These are phyloP conservation scores for Sclerotinia nivalis DNA, from an alignment of 2,329 filamentous ascomycete genomes.

Conservation along the genomic window DNA sequence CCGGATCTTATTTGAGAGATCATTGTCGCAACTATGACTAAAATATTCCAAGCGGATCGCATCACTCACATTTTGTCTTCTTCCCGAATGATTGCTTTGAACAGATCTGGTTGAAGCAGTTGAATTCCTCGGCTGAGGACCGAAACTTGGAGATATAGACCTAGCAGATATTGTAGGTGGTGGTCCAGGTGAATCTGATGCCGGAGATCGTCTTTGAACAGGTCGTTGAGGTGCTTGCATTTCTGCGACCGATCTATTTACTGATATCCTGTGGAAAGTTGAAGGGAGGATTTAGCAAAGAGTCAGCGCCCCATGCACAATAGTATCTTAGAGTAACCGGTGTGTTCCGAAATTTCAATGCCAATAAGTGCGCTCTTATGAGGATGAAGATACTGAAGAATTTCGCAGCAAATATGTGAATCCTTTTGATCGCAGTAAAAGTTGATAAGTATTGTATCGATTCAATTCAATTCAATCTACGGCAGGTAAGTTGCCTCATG, in stretches of 20 bases:
- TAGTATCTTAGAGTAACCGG: neutral
- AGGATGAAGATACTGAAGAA: neutral
- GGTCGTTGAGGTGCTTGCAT: conserved; percentile 59
- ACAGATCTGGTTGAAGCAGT: conserved; percentile 64
- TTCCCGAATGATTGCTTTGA: conserved; percentile 50
- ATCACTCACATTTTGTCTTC: conserved; percentile 59
- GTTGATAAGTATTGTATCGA: neutral
- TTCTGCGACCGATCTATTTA: conserved; percentile 28
- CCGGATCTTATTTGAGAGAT: neutral
- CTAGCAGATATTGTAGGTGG: conserved; percentile 57
- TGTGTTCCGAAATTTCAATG: neutral
- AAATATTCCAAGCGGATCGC: neutral
- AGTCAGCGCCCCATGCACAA: conserved; percentile 24
- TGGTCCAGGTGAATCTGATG: conserved; percentile 56
- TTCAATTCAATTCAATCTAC: conserved; percentile 10
- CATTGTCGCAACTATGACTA: neutral
- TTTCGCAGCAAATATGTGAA: neutral
- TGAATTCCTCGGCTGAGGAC: conserved; percentile 62
- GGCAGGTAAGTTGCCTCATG: conserved; percentile 11
- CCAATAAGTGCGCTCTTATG: neutral
- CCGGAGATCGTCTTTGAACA: conserved; percentile 64
- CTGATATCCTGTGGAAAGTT: conserved; percentile 10
- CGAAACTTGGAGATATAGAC: conserved; percentile 57
- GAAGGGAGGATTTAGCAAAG: conserved; percentile 21
- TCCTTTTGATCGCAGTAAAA: neutral